A percentile compares a stretch with the other conserved stretches of the same genome.
Conservation (phyloP, 208 protist species). For the Leishmania braziliensis region DNA sequence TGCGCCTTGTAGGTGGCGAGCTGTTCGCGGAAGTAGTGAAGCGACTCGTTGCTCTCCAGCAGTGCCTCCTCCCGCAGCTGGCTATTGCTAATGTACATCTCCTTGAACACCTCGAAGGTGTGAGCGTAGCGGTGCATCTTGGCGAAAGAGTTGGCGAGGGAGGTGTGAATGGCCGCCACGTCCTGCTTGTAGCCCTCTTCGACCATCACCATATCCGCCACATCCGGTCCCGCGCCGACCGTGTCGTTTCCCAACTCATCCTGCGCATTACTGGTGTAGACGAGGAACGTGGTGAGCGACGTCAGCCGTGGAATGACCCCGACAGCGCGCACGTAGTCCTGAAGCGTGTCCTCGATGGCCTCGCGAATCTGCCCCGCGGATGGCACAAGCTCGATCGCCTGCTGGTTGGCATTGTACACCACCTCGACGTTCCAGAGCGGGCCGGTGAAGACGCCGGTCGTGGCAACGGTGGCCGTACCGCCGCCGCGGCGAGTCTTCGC, state of each 20-base stretch:
- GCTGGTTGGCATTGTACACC: slow-evolving; percentile 70
- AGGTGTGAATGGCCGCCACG: slow-evolving; percentile 69
- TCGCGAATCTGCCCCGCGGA: slow-evolving; percentile 70
- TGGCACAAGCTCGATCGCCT: slow-evolving; percentile 76
- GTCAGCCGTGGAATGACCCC: slow-evolving; percentile 82
- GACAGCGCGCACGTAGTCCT: slow-evolving; percentile 91
- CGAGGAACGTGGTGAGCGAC: slow-evolving; percentile 89
- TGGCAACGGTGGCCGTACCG: slow-evolving; percentile 3
- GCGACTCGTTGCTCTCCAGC: slow-evolving; percentile 46
- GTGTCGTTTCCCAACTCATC: slow-evolving; percentile 66
- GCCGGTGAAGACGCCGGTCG: slow-evolving; percentile 43
- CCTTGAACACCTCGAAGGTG: slow-evolving; percentile 82
- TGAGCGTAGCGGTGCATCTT: slow-evolving; percentile 84
- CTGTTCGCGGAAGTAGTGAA: slow-evolving; percentile 91
- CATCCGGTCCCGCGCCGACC: slow-evolving; percentile 77
- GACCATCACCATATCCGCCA: slow-evolving; percentile 89
- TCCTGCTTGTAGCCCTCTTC: slow-evolving; percentile 88
- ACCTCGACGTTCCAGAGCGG: slow-evolving; percentile 83
- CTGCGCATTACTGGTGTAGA: slow-evolving; percentile 82
- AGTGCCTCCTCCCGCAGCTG: slow-evolving; percentile 68
- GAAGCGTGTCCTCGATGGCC: slow-evolving; percentile 85
- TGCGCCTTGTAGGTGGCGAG: slow-evolving; percentile 88
- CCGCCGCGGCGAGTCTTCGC: slow-evolving; percentile 6
- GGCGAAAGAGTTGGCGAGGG: slow-evolving; percentile 66
- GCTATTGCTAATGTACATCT: slow-evolving; percentile 91